Evolutionary conservation across 345 rosid species (phyloP), one percentile per base, ranked within the genome.

Genomic region (Lepidium sativum): DNA sequence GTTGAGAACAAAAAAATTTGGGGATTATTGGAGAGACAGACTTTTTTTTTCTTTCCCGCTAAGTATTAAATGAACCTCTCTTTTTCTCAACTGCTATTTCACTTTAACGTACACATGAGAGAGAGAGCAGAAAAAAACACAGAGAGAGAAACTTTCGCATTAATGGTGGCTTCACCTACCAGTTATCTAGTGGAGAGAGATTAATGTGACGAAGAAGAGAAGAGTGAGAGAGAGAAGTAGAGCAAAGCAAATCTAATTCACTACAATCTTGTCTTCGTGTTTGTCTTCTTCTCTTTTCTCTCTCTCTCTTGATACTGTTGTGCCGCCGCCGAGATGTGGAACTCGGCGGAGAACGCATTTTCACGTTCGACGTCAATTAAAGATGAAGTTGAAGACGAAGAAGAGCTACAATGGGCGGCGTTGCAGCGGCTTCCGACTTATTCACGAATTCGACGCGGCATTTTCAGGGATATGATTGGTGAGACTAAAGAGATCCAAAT

Each of bases 381-480:
- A 69, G 90, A 84, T 67, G 81, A 76, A 23, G 86, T 67, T 0
- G 85, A 79, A 15, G 83, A 88, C 13, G 92, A 92, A 80, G 97
- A 89, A 79, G 91, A 85, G 51, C 85, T 92, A 2, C 87, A 80
- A 14, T 92, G 96, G 97, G 99, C 88, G 13, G 99, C 95, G 63
- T 63, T 94, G 39, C 92, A 94, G 83, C 78, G 99, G 32, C 75
- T 94, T 38, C 99, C 99, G 4, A 90, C 97, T 13, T 86, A 87
- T 63, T 48, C 76, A 2, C 72, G 97, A 6, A 87, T 77, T 14
- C 86, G 99, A 9, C 75, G 92, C 5, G 96, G 92, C 21, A 86
- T 94, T 47, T 94, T 88, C 74, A 80, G 49, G 79, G 84, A 86
- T 67, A 43, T 82, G 62, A 77, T 69, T 11, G 99, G 99, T 2